Evolutionary conservation across 2,329 filamentous ascomycete genomes (phyloP).

Genomic region (Cercospora sesami): DNA sequence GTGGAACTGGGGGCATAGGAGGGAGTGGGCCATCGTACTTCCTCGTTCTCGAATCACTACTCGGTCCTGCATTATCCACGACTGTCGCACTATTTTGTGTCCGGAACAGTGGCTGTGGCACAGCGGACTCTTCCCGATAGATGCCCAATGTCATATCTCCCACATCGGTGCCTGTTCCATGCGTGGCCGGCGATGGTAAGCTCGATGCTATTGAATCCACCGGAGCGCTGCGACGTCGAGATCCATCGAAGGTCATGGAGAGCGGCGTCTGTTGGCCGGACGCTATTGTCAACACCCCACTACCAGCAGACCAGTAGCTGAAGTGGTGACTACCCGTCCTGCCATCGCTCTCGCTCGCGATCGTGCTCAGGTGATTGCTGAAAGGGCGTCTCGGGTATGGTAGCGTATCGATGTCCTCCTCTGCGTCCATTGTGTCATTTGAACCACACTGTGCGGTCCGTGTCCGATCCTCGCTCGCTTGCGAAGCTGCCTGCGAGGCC

Average conservation of each 20-base stretch:
- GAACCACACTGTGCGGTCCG: constrained; percentile 8
- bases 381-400: constrained; percentile 36
- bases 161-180: constrained; percentile 24
- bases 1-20: constrained; percentile 36
- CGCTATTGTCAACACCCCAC: constrained; percentile 33
- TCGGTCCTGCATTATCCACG: constrained; percentile 7
- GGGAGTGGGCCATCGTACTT: constrained; percentile 36
- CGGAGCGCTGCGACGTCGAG: constrained; percentile 30
- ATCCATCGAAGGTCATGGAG: constrained; percentile 23
- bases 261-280: constrained; percentile 33
- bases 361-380: constrained; percentile 40
- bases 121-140: constrained; percentile 37
- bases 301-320: constrained; percentile 38
- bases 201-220: constrained; percentile 27
- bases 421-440: constrained; percentile 27
- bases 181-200: constrained; percentile 24
- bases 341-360: constrained; percentile 40
- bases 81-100: constrained; percentile 14
- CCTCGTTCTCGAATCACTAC: constrained; percentile 12
- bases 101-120: constrained; percentile 40
- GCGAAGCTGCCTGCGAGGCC: constrained; percentile 21
- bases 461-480: constrained; percentile 8
- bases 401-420: constrained; percentile 34
- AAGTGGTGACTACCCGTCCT: constrained; percentile 32
- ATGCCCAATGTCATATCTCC: constrained; percentile 37